Percentiles rank a stretch among this genome's conserved stretches.
These are phyloP conservation scores for Blastobotrys illinoisensis DNA, from an alignment of 1,139 yeast species.

Conservation along the genomic window DNA sequence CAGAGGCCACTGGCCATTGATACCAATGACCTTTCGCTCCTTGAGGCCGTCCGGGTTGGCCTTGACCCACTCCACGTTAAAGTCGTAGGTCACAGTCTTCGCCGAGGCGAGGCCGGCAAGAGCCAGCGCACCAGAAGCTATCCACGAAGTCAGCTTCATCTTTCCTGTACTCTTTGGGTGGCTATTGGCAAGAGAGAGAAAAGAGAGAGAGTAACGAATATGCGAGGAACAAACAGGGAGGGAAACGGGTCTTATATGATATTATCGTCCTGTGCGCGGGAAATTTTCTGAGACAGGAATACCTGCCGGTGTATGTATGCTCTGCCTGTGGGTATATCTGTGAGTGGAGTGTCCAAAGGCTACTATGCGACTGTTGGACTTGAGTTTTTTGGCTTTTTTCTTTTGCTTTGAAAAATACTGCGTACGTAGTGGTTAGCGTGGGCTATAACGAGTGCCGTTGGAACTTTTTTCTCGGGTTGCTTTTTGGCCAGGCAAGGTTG, in stretches of 20 bases:
- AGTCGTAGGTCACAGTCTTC: constrained; percentile 60
- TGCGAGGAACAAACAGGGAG: constrained; percentile 1
- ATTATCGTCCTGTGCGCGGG: not conserved
- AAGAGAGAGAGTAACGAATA: not conserved
- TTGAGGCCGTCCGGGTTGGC: constrained; percentile 73
- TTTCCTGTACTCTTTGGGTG: constrained; percentile 2
- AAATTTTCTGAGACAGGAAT: not conserved
- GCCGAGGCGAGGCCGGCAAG: constrained; percentile 35
- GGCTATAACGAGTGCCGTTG: no score
- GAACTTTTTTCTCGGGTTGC: not conserved
- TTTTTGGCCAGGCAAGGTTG: not conserved
- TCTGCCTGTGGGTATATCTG: no score
- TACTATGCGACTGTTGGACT: no score
- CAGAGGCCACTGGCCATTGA: constrained; percentile 82
- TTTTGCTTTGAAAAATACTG: not conserved
- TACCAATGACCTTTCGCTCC: constrained; percentile 65
- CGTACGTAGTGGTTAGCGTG: no score
- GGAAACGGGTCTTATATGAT: constrained; percentile 2
- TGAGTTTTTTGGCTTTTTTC: no score
- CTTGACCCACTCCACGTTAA: constrained; percentile 65
- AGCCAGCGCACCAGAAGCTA: constrained; percentile 1
- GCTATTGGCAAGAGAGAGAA: not conserved
- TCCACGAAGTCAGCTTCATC: constrained; percentile 9
- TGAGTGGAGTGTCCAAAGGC: no score
- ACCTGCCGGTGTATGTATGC: not conserved